Evolutionary conservation across 1,284 basidiomycete genomes (phyloP), one percentile per base, ranked within the genome.

Genomic region (Grifola frondosa): DNA sequence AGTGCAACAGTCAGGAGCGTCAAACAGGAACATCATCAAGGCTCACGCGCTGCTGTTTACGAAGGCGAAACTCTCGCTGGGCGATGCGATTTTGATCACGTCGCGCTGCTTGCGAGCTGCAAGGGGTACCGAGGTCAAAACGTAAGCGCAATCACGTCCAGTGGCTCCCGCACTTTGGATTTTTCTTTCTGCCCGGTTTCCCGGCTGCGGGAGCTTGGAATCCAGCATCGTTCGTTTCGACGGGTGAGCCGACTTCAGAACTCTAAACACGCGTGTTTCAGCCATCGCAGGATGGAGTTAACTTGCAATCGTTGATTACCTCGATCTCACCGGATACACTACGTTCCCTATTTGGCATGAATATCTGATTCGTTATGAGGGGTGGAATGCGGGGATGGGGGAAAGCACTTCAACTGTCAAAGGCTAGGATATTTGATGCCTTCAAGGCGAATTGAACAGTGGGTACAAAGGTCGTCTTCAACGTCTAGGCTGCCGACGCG

Each of bases 1-100:
- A 57, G 16, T 20, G 35, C 38, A 45, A 11, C 30, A 10, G 32
- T 55, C 21, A 57, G 41, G 33, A 37, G 10, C 30, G 40, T 44
- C 46, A 44, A 26, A 25, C 39, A 53, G 31, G 38, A 35, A 19
- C 25, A 34, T 12, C 31, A 45, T 35, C 19, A 28, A 42, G 23
- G 62, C 73, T 52, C 48, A 84, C 82, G 63, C 85, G 77, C 57
- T 91, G 90, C 63, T 94, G 92, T 63, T 95, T 95, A 54, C 91
- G 75, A 40, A 93, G 73, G 30, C 92, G 80, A 58, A 96, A 96
- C 65, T 96, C 92, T 36, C 92, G 80, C 65, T 96, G 93, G 2
- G 92, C 92, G 46, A 95, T 91, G 44, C 93, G 78, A 62, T 96
- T 96, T 66, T 96, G 92, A 68, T 91, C 88, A 53, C 88, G 78